Evolutionary conservation across 2,329 filamentous ascomycete genomes (phyloP).

Genomic region (Drechslerella dactyloides): DNA sequence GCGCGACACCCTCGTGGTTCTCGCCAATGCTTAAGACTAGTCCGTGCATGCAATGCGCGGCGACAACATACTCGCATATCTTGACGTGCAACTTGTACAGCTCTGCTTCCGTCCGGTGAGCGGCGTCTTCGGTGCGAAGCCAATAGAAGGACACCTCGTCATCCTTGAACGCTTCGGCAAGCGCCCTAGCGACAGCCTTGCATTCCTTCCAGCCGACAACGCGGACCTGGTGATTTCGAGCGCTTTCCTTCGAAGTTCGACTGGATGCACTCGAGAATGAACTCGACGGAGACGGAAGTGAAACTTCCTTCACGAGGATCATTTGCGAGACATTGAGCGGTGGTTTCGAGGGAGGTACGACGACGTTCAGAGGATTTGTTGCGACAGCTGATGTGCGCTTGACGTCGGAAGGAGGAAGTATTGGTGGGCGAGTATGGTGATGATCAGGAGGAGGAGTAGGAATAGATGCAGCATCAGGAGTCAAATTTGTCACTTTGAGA

Average conservation of each 20-base stretch:
- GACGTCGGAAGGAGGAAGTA: conserved; percentile 31
- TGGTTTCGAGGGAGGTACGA: conserved; percentile 49
- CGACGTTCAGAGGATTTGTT: conserved; percentile 35
- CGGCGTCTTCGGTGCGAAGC: conserved; percentile 73
- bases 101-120: conserved; percentile 68
- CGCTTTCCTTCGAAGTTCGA: conserved; percentile 31
- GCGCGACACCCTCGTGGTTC: conserved; percentile 76
- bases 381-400: conserved; percentile 31
- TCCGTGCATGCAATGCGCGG: conserved; percentile 76
- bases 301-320: conserved; percentile 50
- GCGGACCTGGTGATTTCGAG: conserved; percentile 50
- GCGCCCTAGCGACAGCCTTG: conserved; percentile 72
- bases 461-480: conserved; percentile 34
- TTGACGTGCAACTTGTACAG: conserved; percentile 78
- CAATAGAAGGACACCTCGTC: conserved; percentile 79
- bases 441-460: conserved; percentile 18
- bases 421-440: background rate
- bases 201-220: conserved; percentile 69
- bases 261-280: conserved; percentile 40
- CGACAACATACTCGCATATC: conserved; percentile 78
- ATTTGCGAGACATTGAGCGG: conserved; percentile 28
- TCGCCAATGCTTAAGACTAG: conserved; percentile 75
- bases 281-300: conserved; percentile 47
- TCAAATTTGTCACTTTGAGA: conserved; percentile 52
- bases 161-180: conserved; percentile 77